Evolutionary conservation across 2,329 filamentous ascomycete genomes (phyloP).

Genomic region (Pseudogymnoascus sp.): DNA sequence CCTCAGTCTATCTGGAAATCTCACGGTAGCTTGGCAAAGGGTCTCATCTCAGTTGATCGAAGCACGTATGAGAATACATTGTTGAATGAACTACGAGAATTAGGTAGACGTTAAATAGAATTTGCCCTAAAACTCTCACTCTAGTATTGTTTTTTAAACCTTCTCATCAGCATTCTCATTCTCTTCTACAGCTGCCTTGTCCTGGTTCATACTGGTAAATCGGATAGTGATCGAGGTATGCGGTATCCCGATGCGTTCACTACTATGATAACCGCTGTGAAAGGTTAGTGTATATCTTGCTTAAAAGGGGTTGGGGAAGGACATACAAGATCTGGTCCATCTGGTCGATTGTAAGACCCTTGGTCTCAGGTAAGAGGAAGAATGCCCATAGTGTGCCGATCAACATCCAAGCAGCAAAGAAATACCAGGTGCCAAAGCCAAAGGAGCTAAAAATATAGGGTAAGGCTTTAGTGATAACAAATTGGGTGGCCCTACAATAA

Average conservation of each 20-base stretch:
- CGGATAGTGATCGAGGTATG: neutral
- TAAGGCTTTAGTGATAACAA: slow-evolving; percentile 36
- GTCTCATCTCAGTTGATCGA: neutral
- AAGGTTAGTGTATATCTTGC: neutral
- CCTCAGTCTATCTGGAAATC: neutral
- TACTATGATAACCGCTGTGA: neutral
- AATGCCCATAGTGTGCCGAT: slow-evolving; percentile 40
- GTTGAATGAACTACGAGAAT: neutral
- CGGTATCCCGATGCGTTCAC: neutral
- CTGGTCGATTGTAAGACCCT: slow-evolving; percentile 44
- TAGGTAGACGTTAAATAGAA: neutral
- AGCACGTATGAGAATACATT: neutral
- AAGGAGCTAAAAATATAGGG: slow-evolving; percentile 38
- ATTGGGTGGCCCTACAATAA: slow-evolving; percentile 35
- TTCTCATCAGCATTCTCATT: neutral
- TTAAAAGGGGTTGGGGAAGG: neutral
- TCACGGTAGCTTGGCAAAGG: neutral
- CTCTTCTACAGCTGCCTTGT: neutral
- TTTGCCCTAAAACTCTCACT: neutral
- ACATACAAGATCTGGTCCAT: slow-evolving; percentile 33
- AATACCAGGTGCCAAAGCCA: slow-evolving; percentile 47
- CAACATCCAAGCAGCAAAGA: slow-evolving; percentile 46
- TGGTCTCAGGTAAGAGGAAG: slow-evolving; percentile 47
- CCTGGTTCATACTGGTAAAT: neutral
- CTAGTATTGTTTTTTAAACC: neutral